phyloP scores from a whole-genome alignment of 257 asterid genomes.

The Primulina huaijiensis region DNA sequence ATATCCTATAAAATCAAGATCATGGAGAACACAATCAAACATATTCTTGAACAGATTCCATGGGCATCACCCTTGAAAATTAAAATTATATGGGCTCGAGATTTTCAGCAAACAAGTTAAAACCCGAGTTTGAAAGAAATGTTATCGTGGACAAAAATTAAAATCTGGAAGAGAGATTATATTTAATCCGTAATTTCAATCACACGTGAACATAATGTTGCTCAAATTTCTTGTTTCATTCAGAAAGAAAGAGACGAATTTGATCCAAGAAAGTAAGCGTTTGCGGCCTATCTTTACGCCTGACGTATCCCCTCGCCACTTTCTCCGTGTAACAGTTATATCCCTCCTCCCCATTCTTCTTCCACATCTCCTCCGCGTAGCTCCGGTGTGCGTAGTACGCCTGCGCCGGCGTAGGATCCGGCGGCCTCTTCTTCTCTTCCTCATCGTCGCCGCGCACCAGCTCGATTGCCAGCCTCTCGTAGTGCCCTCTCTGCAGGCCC shows the following conservation, averaged over 20 bases:
- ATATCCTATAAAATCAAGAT: too few species aligned
- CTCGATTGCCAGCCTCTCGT: conserved; percentile 62
- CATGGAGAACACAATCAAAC: too few species aligned
- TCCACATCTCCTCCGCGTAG: conserved; percentile 75
- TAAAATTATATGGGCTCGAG: background rate
- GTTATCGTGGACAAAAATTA: background rate
- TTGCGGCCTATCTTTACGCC: conserved; percentile 64
- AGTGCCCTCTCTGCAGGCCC: conserved; percentile 57
- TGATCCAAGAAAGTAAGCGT: conserved; percentile 61
- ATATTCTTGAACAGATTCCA: background rate
- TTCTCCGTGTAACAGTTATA: conserved; percentile 49
- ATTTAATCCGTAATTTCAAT: background rate
- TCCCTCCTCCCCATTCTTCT: conserved; percentile 58
- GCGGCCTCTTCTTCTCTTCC: background rate
- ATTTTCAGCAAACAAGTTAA: too few species aligned
- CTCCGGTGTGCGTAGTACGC: conserved; percentile 74
- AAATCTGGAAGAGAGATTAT: too few species aligned
- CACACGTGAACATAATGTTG: background rate
- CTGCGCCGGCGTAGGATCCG: conserved; percentile 23
- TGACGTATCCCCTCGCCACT: conserved; percentile 64
- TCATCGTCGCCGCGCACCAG: conserved; percentile 10
- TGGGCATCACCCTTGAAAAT: background rate
- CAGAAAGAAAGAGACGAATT: conserved; percentile 35
- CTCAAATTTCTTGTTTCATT: background rate
- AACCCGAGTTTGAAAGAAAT: too few species aligned